Percentiles rank a stretch among this genome's conserved stretches.
These are phyloP conservation scores for Aspergillus candidus DNA, from an alignment of 2,329 filamentous ascomycete genomes.

Conservation along the genomic window DNA sequence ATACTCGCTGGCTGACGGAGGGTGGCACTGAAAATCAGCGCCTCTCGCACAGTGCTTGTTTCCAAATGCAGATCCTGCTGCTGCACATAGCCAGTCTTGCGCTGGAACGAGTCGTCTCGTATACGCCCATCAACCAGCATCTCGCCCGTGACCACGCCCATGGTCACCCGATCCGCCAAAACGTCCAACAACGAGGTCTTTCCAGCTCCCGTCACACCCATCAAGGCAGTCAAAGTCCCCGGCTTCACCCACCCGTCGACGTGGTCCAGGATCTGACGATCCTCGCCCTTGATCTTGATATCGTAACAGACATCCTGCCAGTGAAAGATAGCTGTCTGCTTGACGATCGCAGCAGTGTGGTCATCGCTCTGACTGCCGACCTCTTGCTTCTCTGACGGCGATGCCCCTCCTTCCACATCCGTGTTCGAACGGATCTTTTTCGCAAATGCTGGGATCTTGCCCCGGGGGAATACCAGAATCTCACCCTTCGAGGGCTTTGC, in stretches of 20 bases:
- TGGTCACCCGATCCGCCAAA: slow-evolving; percentile 73
- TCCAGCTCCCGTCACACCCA: slow-evolving; percentile 84
- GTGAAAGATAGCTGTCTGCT: slow-evolving; percentile 71
- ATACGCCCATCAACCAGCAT: slow-evolving; percentile 71
- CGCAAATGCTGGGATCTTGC: slow-evolving; percentile 51
- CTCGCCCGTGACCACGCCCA: slow-evolving; percentile 78
- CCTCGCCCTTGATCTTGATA: slow-evolving; percentile 69
- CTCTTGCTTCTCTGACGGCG: slow-evolving; percentile 43
- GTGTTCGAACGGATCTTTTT: slow-evolving; percentile 19
- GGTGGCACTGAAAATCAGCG: slow-evolving; percentile 74
- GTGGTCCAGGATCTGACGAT: slow-evolving; percentile 69
- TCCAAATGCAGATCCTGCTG: slow-evolving; percentile 83
- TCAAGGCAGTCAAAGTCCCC: slow-evolving; percentile 78
- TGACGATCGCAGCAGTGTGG: slow-evolving; percentile 61
- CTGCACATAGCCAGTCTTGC: slow-evolving; percentile 54
- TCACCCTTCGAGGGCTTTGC: slow-evolving; percentile 69
- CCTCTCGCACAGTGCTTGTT: slow-evolving; percentile 80
- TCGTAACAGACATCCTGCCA: slow-evolving; percentile 81
- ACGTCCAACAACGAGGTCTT: slow-evolving; percentile 86
- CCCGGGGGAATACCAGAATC: slow-evolving; percentile 64
- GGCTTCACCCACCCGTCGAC: slow-evolving; percentile 92
- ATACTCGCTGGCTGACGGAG: slow-evolving; percentile 74
- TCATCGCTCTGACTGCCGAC: slow-evolving; percentile 70
- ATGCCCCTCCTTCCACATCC: slow-evolving; percentile 17
- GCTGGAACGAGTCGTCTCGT: slow-evolving; percentile 68